Base-by-base conservation (phyloP, 306 rosid species). In the Cucurbita pepo region DNA sequence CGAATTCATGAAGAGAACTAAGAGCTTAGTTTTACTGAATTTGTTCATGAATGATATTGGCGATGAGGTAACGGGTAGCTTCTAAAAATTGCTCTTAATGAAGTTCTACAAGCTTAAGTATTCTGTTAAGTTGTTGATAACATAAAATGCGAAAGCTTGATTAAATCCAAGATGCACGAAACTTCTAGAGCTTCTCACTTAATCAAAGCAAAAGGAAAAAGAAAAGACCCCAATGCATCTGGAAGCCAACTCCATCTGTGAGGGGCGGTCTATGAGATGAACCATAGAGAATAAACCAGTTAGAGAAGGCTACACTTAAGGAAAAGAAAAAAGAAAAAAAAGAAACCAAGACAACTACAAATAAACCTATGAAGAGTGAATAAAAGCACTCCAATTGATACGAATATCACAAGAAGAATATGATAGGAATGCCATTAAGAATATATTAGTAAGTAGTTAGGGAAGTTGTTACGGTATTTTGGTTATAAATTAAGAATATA, bases 41-140 rank as follows among this genome's bases (percentile, higher is more conserved):
- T 81, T 91, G 82, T 89, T 85, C 87, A 94, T 94, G 99, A 94
- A 94, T 82, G 99, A 94, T 81, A 87, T 94, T 55, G 95, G 95
- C 44, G 99, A 94, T 71, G 92, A 91, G 97, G 99, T 94, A 92
- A 73, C 11, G 51, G 62, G 18, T 79, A 16, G 34, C 75, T 53
- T 69, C 56, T n/a, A 22, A 14, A 14, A 71, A 54, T 81, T 8
- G 45, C 10, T 36, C 55, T 38, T 21, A 62, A 66, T 30, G 38
- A 65, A 41, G 18, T 30, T 18, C 56, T 77, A 36, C 53, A 70
- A 70, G 19, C 10, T 30, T 69, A 65, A 65, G 48, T 43, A 44
- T 65, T 44, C 53, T 65, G 54, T 65, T 47, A 47, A 47, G 52
- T 47, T 47, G 16, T 12, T 47, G 16, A 36, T 22, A 12, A 30